These are phyloP conservation scores for Aspergillus avenaceus DNA, from an alignment of 495 filamentous ascomycete species.

Conservation along the genomic window DNA sequence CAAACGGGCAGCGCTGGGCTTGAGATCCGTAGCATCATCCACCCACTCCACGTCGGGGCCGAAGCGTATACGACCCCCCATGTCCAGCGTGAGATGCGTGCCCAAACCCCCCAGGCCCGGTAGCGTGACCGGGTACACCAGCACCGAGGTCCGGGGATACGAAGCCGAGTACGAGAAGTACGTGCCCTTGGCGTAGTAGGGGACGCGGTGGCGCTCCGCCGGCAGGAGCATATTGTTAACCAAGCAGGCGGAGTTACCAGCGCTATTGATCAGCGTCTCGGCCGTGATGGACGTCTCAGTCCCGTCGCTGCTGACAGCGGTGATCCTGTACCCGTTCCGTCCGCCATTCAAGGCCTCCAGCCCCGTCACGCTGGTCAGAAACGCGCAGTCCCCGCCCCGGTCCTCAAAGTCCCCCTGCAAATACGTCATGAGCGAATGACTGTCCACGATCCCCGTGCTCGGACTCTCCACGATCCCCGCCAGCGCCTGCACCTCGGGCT, in stretches of 20 bases:
- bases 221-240: constrained; percentile 84
- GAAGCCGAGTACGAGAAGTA: constrained; percentile 83
- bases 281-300: constrained; percentile 58
- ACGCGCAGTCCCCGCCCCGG: constrained; percentile 66
- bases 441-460: constrained; percentile 87
- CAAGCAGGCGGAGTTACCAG: constrained; percentile 70
- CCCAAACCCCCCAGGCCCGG: constrained; percentile 81
- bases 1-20: constrained; percentile 53
- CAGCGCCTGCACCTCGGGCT: constrained; percentile 68
- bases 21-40: constrained; percentile 53
- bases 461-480: constrained; percentile 76
- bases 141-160: constrained; percentile 60
- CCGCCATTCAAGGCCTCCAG: constrained; percentile 51
- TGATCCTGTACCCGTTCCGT: constrained; percentile 51
- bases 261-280: constrained; percentile 77
- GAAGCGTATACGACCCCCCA: constrained; percentile 82
- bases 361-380: constrained; percentile 56
- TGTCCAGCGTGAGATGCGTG: constrained; percentile 89
- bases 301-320: constrained; percentile 37
- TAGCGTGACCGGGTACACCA: constrained; percentile 82
- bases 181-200: constrained; percentile 88
- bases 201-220: constrained; percentile 44
- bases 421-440: constrained; percentile 75
- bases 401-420: constrained; percentile 76
- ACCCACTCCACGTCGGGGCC: constrained; percentile 97